Conservation (phyloP, 495 filamentous ascomycete species). For the Hypoxylon rickii region DNA sequence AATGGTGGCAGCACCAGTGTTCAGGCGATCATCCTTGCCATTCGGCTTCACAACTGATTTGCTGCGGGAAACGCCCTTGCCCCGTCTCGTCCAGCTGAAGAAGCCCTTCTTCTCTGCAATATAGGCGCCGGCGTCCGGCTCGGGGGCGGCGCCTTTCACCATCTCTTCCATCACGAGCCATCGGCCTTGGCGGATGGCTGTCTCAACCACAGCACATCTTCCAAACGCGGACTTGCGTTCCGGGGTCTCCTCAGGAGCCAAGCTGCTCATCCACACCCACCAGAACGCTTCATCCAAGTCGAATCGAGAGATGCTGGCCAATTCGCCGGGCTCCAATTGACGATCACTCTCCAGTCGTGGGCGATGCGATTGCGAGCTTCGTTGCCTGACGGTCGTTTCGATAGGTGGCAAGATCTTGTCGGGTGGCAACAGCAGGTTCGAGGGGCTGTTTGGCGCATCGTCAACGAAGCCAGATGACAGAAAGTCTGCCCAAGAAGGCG, state of each 20-base stretch:
- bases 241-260: constrained; percentile 85
- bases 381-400: constrained; percentile 67
- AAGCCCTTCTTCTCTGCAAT: constrained; percentile 93
- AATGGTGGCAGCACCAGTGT: constrained; percentile 47
- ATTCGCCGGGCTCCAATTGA: constrained; percentile 84
- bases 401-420: constrained; percentile 92
- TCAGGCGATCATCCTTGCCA: constrained; percentile 38
- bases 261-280: constrained; percentile 99
- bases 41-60: constrained; percentile 64
- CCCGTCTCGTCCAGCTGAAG: constrained; percentile 81
- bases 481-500: constrained; percentile 97
- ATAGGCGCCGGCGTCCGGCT: constrained; percentile 81
- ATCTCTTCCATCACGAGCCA: constrained; percentile 98
- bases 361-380: constrained; percentile 87
- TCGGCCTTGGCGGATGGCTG: constrained; percentile 73
- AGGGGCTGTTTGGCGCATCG: constrained; percentile 58
- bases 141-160: constrained; percentile 88
- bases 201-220: constrained; percentile 90
- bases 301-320: constrained; percentile 85
- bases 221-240: constrained; percentile 91
- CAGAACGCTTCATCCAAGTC: constrained; percentile 96
- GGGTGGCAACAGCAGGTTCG: constrained; percentile 76
- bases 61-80: constrained; percentile 64
- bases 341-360: constrained; percentile 65
- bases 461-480: constrained; percentile 90